Evolutionary conservation across 192 early-diverging fungal genomes (phyloP).

Genomic region (Lunasporangiospora selenospora): DNA sequence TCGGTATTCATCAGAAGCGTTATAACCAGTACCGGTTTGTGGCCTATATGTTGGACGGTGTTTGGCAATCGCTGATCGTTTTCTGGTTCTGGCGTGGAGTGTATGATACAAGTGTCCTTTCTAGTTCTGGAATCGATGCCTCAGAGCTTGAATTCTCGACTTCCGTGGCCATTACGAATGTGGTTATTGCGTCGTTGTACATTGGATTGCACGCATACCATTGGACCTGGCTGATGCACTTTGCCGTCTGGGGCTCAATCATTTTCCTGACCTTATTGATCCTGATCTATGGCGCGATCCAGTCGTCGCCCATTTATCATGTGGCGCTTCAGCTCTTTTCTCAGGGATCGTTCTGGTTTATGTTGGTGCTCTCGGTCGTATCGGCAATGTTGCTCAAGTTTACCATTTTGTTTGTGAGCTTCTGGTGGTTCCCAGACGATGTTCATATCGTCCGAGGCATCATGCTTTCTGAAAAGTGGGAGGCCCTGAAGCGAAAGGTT

Average conservation of each 20-base stretch:
- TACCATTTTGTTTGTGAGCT: slow-evolving; percentile 67
- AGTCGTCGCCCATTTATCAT: slow-evolving; percentile 70
- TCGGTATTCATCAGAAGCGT: slow-evolving; percentile 86
- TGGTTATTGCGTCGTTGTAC: slow-evolving; percentile 84
- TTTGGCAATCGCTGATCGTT: slow-evolving; percentile 92
- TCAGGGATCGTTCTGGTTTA: slow-evolving; percentile 78
- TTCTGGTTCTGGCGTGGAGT: slow-evolving; percentile 80
- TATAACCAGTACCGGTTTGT: slow-evolving; percentile 88
- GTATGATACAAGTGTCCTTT: slow-evolving; percentile 50
- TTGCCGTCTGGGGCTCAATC: slow-evolving; percentile 70
- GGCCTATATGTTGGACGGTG: slow-evolving; percentile 85
- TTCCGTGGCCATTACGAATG: slow-evolving; percentile 76
- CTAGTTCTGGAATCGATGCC: slow-evolving; percentile 14
- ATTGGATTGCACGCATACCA: slow-evolving; percentile 79
- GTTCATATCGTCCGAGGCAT: slow-evolving; percentile 70
- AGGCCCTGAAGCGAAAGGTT: slow-evolving; percentile 16
- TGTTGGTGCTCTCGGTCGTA: slow-evolving; percentile 69
- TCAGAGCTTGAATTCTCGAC: slow-evolving; percentile 77
- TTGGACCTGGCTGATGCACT: slow-evolving; percentile 85
- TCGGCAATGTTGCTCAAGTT: slow-evolving; percentile 76
- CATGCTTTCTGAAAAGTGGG: slow-evolving; percentile 38
- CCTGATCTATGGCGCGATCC: slow-evolving; percentile 65
- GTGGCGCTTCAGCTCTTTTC: slow-evolving; percentile 70
- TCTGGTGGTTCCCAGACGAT: slow-evolving; percentile 70
- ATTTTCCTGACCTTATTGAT: slow-evolving; percentile 73